These are phyloP conservation scores for Phylloporus sp. DNA, from an alignment of 1,284 basidiomycete species.

Conservation along the genomic window DNA sequence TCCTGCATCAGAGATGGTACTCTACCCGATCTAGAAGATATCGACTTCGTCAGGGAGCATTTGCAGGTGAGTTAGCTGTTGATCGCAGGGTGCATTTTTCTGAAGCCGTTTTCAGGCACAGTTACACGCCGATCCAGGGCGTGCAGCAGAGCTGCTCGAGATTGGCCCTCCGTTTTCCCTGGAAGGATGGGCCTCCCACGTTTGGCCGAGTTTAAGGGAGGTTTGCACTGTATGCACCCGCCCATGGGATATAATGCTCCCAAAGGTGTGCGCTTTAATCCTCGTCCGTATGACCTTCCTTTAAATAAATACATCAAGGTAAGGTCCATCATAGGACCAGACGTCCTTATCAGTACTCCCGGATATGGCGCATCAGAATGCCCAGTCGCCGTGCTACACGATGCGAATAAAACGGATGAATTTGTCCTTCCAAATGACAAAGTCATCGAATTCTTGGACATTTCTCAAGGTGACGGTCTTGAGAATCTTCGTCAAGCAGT, in stretches of 20 bases:
- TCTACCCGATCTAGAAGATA: slow-evolving; percentile 26
- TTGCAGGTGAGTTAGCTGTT: slow-evolving; percentile 17
- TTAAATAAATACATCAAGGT: slow-evolving; percentile 16
- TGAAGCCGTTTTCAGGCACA: slow-evolving; percentile 8
- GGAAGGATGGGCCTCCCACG: slow-evolving; percentile 4
- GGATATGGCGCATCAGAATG: slow-evolving; percentile 26
- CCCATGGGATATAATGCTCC: background rate
- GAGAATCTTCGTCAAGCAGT: slow-evolving; percentile 28
- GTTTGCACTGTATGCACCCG: background rate
- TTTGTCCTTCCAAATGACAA: too few species aligned
- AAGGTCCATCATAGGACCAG: slow-evolving; percentile 24
- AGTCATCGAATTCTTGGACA: too few species aligned
- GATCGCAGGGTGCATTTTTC: too few species aligned
- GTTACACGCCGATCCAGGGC: slow-evolving; percentile 3
- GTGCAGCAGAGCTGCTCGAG: slow-evolving; percentile 1
- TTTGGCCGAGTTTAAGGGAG: background rate
- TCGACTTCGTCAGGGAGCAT: slow-evolving; percentile 20
- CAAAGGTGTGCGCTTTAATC: background rate
- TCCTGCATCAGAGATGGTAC: slow-evolving; percentile 24
- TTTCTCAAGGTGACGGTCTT: background rate
- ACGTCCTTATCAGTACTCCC: slow-evolving; percentile 6
- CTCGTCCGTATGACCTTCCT: too few species aligned
- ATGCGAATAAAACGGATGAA: too few species aligned
- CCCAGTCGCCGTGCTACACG: background rate
- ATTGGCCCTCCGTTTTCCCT: slow-evolving; percentile 2